A percentile compares a stretch with the other conserved stretches of the same genome.
phyloP scores from a whole-genome alignment of 768 basidiomycete species.

The Gymnopilus junonius region DNA sequence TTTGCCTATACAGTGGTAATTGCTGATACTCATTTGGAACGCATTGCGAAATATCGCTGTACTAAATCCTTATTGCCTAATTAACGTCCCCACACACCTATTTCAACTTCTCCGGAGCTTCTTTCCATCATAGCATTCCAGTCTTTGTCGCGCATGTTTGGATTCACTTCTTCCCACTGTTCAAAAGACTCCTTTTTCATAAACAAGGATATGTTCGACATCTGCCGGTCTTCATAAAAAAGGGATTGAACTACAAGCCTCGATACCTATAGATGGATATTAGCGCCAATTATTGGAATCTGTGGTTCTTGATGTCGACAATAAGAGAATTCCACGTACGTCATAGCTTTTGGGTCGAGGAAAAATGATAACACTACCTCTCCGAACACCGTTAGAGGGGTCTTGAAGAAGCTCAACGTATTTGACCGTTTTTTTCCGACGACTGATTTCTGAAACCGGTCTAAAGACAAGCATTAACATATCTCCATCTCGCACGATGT shows the following conservation, averaged over 20 bases:
- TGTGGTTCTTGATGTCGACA: too few species aligned
- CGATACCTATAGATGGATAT: background rate
- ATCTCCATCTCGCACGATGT: background rate
- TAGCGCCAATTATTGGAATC: too few species aligned
- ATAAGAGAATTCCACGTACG: too few species aligned
- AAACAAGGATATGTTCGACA: background rate
- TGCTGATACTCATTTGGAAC: too few species aligned
- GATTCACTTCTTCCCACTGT: too few species aligned
- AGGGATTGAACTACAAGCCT: background rate
- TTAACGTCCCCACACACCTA: background rate
- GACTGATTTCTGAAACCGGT: background rate
- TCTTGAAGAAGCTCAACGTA: background rate
- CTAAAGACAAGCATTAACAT: background rate
- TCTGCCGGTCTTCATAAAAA: background rate
- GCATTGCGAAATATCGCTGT: too few species aligned
- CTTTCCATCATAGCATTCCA: background rate
- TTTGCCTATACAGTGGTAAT: too few species aligned
- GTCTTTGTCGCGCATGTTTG: background rate
- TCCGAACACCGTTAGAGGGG: background rate
- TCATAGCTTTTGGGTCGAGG: background rate
- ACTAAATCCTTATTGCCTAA: too few species aligned
- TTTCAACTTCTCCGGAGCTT: background rate
- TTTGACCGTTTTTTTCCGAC: background rate
- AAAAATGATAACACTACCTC: background rate
- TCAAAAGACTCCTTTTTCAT: too few species aligned